Conservation (phyloP, 345 rosid genomes). For the Dipteronia dyeriana region DNA sequence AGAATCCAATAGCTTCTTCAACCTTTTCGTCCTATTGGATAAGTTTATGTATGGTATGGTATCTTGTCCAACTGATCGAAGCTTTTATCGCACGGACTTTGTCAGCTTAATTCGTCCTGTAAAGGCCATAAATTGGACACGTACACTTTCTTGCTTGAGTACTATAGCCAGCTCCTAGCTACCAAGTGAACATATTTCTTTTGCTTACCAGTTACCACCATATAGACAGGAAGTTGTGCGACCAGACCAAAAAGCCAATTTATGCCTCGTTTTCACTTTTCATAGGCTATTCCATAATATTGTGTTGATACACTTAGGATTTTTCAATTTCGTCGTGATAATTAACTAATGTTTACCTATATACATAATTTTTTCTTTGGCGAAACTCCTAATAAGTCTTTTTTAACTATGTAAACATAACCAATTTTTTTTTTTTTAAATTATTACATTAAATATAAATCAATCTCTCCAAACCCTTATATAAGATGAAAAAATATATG, state of each 20-base stretch:
- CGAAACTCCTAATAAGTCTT: too few species aligned
- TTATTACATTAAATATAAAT: too few species aligned
- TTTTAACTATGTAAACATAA: too few species aligned
- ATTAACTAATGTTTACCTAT: too few species aligned
- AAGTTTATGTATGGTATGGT: background rate
- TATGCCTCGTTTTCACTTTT: too few species aligned
- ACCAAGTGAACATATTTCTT: background rate
- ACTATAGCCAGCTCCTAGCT: background rate
- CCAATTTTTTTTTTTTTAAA: too few species aligned
- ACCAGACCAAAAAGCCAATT: background rate
- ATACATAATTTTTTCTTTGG: too few species aligned
- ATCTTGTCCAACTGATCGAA: background rate
- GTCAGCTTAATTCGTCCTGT: background rate
- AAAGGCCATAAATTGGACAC: background rate
- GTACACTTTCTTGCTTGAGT: constrained; percentile 4
- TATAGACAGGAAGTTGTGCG: background rate
- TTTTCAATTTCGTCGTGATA: too few species aligned
- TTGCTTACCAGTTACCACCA: background rate
- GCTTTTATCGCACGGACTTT: background rate
- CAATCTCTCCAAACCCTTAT: too few species aligned
- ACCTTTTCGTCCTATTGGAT: background rate
- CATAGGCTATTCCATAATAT: too few species aligned
- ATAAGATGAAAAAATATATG: too few species aligned
- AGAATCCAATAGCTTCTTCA: background rate
- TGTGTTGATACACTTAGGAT: too few species aligned